phyloP scores from a whole-genome alignment of 768 basidiomycete genomes.

The Suillus clintonianus region DNA sequence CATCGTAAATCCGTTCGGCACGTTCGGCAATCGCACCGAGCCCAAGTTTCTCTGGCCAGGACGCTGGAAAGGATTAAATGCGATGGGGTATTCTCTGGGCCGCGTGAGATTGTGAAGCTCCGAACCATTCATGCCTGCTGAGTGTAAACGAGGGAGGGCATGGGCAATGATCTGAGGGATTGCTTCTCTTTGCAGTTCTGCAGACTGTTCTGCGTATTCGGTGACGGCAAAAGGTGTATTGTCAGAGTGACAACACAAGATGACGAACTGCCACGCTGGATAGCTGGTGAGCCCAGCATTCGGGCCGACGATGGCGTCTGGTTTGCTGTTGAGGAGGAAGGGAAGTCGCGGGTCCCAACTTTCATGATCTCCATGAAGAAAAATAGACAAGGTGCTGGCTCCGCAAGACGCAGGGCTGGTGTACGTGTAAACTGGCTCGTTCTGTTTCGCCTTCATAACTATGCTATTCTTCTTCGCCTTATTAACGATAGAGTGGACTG shows the following conservation, averaged over 20 bases:
- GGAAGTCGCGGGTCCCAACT: conserved; percentile 26
- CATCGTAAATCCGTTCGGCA: conserved; percentile 34
- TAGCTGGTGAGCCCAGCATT: conserved; percentile 43
- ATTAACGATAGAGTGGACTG: conserved; percentile 31
- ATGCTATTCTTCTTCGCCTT: conserved; percentile 33
- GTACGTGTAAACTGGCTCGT: conserved; percentile 36
- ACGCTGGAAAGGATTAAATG: conserved; percentile 34
- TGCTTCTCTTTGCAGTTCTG: conserved; percentile 30
- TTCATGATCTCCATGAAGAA: conserved; percentile 31
- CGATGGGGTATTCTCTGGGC: conserved; percentile 30
- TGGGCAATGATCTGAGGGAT: conserved; percentile 30
- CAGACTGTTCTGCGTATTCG: conserved; percentile 39
- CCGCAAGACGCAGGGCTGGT: conserved; percentile 39
- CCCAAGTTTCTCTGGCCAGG: conserved; percentile 32
- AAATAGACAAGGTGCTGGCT: conserved; percentile 38
- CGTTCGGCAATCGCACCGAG: conserved; percentile 28
- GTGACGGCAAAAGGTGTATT: conserved; percentile 34
- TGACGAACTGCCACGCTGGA: conserved; percentile 37
- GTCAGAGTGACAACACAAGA: conserved; percentile 32
- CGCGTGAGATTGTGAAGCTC: conserved; percentile 24
- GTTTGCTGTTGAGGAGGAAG: conserved; percentile 19
- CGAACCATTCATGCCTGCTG: conserved; percentile 15
- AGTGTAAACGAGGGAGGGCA: conserved; percentile 22
- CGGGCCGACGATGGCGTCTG: conserved; percentile 45
- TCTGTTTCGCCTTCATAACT: conserved; percentile 30